A percentile compares a stretch with the other conserved stretches of the same genome.
Conservation (phyloP, 2,329 filamentous ascomycete genomes). For the Rhynchosporium agropyri region DNA sequence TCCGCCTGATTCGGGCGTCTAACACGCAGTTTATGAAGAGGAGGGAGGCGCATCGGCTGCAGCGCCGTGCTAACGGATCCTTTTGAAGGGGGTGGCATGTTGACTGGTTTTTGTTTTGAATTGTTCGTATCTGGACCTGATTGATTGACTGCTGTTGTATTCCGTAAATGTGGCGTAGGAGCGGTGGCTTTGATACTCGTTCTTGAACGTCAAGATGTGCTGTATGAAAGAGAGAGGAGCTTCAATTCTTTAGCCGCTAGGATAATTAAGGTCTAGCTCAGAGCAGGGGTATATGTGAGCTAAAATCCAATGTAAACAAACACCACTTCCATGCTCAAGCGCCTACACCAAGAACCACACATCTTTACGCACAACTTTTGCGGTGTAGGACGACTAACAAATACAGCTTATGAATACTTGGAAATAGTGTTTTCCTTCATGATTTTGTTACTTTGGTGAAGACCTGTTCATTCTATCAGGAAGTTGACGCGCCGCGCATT, state of each 20-base stretch:
- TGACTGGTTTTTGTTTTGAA: neutral
- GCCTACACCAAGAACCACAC: conserved; percentile 4
- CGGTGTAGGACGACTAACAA: neutral
- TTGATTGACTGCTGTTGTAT: no score
- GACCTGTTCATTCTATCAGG: neutral
- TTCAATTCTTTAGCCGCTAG: conserved; percentile 35
- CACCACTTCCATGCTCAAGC: neutral
- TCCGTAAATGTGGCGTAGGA: no score
- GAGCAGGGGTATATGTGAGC: neutral
- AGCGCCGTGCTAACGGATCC: conserved; percentile 33
- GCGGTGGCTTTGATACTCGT: no score
- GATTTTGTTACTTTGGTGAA: neutral
- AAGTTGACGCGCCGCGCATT: conserved; percentile 10
- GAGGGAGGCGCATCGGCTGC: conserved; percentile 51
- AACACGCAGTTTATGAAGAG: conserved; percentile 64
- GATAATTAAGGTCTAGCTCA: neutral
- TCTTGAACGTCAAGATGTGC: neutral
- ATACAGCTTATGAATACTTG: neutral
- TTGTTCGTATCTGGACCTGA: neutral
- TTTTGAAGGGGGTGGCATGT: conserved; percentile 38
- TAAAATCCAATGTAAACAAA: conserved; percentile 33
- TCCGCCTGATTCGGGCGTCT: conserved; percentile 64
- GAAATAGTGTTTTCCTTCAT: neutral
- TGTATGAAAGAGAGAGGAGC: neutral
- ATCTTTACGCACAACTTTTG: conserved; percentile 25